Evolutionary conservation across 139 green algal genomes (phyloP), one percentile per base, ranked within the genome.

Genomic region (Chlorella sorokiniana): DNA sequence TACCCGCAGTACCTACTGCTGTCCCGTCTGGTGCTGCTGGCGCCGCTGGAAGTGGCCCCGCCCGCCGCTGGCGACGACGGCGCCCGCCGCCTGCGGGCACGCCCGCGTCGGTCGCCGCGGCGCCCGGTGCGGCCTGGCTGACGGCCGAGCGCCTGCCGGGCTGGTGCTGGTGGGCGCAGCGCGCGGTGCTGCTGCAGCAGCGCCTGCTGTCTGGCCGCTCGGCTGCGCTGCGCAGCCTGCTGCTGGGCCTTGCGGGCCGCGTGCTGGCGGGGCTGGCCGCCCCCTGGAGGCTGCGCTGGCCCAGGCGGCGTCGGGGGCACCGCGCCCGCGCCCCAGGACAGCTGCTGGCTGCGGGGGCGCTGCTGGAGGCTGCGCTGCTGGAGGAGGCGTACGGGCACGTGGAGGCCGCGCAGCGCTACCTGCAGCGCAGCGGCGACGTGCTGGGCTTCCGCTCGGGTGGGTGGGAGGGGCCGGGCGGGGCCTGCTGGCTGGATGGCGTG

Each of bases 1-100:
- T 56, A 79, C 31, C 83, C 91, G n/a, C 90, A 97, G 81, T 95
- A 95, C 84, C 87, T 97, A 33, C 76, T 96, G 44, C 90, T 98
- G 42, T 77, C 91, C 20, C n/a, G 79, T 2, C 62, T 84, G 23
- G 44, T 89, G 33, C 88, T 96, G 38, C 52, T 92, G 11, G 68
- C 79, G 27, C 90, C 89, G 62, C 89, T 51, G 80, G 75, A 45
- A 69, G 76, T 33, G 16, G 11, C 10, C 11, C 27, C 31, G 6
- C 5, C 41, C 54, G 48, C 25, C 7, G 6, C 40, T 23, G 14
- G 27, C 54, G 8, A 61, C 64, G n/a, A 1, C 45, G 37, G n/a
- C 41, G 71, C 35, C 62, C 73, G 31, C 40, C 37, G 67, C 38
- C 33, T 33, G 52, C 45, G 20, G 69, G 20, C 20, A 37, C 40